Percentiles rank a stretch among this genome's conserved stretches.
These are phyloP conservation scores for Agaricus blazei DNA, from an alignment of 768 basidiomycete species.

Conservation along the genomic window DNA sequence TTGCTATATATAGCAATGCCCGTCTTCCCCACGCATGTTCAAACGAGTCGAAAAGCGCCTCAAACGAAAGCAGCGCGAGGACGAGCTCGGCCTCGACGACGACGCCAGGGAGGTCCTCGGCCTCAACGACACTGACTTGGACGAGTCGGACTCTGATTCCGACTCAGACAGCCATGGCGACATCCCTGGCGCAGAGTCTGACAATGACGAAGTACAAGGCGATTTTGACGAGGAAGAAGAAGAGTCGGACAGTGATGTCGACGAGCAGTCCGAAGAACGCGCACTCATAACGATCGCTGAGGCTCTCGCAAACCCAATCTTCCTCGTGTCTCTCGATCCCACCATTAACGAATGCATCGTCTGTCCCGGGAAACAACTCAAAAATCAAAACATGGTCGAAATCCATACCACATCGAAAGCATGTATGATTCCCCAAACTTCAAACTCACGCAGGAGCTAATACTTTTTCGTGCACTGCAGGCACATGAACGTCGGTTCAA, in stretches of 20 bases:
- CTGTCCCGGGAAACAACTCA: constrained; percentile 72
- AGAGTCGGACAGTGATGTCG: constrained; percentile 17
- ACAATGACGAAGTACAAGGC: constrained; percentile 11
- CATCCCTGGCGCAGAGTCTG: constrained; percentile 17
- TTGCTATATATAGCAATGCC: not conserved
- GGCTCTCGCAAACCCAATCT: constrained; percentile 61
- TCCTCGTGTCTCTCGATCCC: constrained; percentile 50
- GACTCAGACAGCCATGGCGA: constrained; percentile 22
- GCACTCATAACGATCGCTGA: constrained; percentile 50
- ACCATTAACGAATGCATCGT: constrained; percentile 56
- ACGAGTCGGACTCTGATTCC: constrained; percentile 52
- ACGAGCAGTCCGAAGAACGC: constrained; percentile 31
- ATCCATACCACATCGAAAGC: constrained; percentile 61
- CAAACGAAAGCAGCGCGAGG: constrained; percentile 56
- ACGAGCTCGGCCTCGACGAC: constrained; percentile 57
- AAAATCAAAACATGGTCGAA: constrained; percentile 48
- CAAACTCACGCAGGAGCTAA: constrained; percentile 3
- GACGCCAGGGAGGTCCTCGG: constrained; percentile 63
- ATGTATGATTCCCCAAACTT: constrained; percentile 31
- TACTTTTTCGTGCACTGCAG: constrained; percentile 27
- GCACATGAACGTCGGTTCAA: constrained; percentile 59
- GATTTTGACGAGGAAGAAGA: constrained; percentile 12
- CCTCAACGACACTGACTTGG: constrained; percentile 70
- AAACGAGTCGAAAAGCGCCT: constrained; percentile 71
- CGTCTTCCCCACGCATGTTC: constrained; percentile 48